Evolutionary conservation across 257 asterid species (phyloP), one percentile per base, ranked within the genome.

Genomic region (Ophiorrhiza pumila): DNA sequence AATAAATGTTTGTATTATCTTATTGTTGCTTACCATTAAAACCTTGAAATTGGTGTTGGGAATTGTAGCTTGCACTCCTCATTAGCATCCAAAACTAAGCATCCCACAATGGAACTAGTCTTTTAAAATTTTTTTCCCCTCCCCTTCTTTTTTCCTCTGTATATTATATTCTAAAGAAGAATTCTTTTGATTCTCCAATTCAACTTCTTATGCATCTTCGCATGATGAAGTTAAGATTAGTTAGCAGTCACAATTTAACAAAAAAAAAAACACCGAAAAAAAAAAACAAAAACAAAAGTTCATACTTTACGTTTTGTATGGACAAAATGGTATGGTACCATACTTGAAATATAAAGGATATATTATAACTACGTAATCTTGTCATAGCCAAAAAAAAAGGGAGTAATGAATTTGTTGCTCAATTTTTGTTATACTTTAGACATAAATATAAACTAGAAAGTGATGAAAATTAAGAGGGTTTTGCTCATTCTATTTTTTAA

Each of bases 11-110:
- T 32, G 62, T 50, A 34, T 34, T 50, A 25, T 39, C 25, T 1
- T 13, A 37, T 31, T 22, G 9, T 37, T 71, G 55, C 17, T 41
- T 42, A 18, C 34, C 46, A 31, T 8, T 20, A 35, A 29, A 59
- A 59, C 47, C 34, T 65, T 1, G 50, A 43, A 65, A 4, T 43
- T 65, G 39, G 56, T 7, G 20, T 43, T 43, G 60, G 58, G 0
- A 71, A 43, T 20, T 43, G 68, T 71, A 25, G 17, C 47, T 35
- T 45, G 45, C 8, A 71, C 59, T 41, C 17, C 68, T 57, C 41
- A 71, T 31, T 11, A 0, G 32, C 25, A 39, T 56, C 56, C 64
- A 59, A 61, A 71, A 15, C 31, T 31, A 29, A 59, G 67, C 39
- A 71, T 41, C 58, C 47, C 32, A 32, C 35, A 15, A 1, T 2